Base-by-base conservation (phyloP, 129 eudicot species). In the Flaveria trinervia region DNA sequence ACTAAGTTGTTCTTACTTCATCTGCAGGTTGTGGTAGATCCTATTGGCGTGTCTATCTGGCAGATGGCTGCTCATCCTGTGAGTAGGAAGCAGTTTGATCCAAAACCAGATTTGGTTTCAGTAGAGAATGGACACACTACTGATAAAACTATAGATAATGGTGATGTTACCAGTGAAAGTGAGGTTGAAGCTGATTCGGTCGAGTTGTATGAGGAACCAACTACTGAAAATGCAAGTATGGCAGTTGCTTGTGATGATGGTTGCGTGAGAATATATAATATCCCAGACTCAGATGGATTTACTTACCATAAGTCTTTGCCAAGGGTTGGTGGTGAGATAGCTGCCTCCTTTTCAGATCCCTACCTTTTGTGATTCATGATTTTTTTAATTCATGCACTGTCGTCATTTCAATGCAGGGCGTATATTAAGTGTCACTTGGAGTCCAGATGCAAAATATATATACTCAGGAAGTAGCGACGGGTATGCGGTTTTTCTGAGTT, bases 161-260 rank as follows among this genome's bases (percentile, higher is more conserved):
- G 61, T 55, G 80, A 79, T 83, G 85, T 69, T 62, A 72, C 65
- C 13, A 85, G 92, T 72, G 91, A 78, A 36, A 88, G 90, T 76
- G 91, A 86, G 68, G 85, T 77, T 65, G 92, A 89, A 71, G 80
- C 75, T 18, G 85, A 78, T 16, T 65, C 83, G 51, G 79, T 77
- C 10, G 93, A 85, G 80, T 67, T 87, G 60, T 76, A 72, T 26
- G 87, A 83, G 75, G 84, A 81, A 4, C 80, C 76, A 17, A 46
- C 60, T 67, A 52, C 25, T 23, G 85, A 84, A 2, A 61, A 51
- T 80, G 56, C 74, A 11, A 81, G 81, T 55, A 36, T 93, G 50
- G 98, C 98, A 23, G 33, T 93, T 67, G 97, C 98, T 67, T 93
- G 97, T 83, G 98, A 91, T 71, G 98, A 93, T 73, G 98, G 97